A percentile compares a stretch with the other conserved stretches of the same genome.
phyloP scores from a whole-genome alignment of 169 alveolate species.

The Plasmodium coatneyi region DNA sequence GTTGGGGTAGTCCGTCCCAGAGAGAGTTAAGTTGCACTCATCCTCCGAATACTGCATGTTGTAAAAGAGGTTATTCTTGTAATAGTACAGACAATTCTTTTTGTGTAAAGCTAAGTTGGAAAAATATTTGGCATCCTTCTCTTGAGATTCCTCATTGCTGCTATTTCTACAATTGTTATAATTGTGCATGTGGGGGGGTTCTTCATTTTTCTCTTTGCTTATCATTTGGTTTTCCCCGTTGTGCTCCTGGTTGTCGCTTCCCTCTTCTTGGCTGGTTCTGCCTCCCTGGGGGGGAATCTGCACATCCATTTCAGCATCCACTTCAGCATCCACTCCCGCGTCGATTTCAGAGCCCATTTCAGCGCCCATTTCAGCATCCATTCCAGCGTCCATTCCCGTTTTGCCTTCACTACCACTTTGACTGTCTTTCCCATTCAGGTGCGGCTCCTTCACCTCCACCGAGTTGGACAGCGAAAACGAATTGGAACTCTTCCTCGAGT shows the following conservation, averaged over 20 bases:
- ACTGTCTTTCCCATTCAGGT: neutral
- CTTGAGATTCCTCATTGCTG: conserved; percentile 2
- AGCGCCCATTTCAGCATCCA: neutral
- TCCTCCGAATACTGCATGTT: conserved; percentile 6
- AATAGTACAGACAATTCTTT: conserved; percentile 53
- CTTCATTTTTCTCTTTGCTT: neutral
- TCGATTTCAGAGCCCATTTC: too few relatives aligned
- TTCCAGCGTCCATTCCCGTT: neutral
- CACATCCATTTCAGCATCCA: neutral
- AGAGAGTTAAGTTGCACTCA: neutral
- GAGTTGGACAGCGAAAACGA: conserved; percentile 2
- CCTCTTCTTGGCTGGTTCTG: neutral
- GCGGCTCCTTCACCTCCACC: neutral
- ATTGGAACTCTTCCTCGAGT: neutral
- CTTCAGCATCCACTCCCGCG: neutral
- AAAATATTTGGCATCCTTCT: conserved; percentile 28
- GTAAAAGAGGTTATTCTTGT: conserved; percentile 44
- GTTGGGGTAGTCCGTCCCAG: neutral
- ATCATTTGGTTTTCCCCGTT: neutral
- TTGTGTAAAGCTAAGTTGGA: conserved; percentile 11
- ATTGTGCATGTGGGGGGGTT: neutral
- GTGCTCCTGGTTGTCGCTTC: neutral
- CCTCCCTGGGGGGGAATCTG: neutral
- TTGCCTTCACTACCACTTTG: neutral
- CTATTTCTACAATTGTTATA: neutral